Base-by-base conservation (phyloP, 23 red algal species). In the Gracilaria gracilis region DNA sequence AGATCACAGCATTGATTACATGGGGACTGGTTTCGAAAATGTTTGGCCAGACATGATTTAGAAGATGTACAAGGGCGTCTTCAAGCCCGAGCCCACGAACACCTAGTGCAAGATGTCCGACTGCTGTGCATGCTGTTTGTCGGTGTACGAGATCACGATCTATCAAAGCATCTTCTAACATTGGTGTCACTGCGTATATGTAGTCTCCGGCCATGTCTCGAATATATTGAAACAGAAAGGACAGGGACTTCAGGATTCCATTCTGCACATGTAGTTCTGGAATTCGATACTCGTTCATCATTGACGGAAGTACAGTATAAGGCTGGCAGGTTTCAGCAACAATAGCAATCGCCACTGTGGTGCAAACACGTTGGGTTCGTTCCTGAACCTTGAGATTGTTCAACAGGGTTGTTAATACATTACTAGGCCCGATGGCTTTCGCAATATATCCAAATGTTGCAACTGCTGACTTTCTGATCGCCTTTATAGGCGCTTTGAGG, bases 271-370 rank as follows among this genome's bases (percentile, higher is more conserved):
- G 87, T 72, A 96, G 62, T 29, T 96, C 97, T 0, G 94, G 90
- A 67, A 90, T 95, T 37, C 93, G 87, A 84, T 99, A 99, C 62
- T 95, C 97, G 72, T 99, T 88, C 91, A 99, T 91, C 87, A 99
- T 65, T 25, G 75, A 85, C 29, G 97, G 90, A 55, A 99, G 71
- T 28, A 99, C 91, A 0, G 96, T 92, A 33, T 93, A 93, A 6
- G 91, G 93, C 25, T 70, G 67, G 71, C 94, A 95, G 51, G 83
- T 90, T 53, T 93, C 90, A 29, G 94, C 94, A 2, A 95, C 97
- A 21, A 96, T 94, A 27, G 97, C 97, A 55, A 99, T 94, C 13
- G 97, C 97, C 17, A 99, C 97, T 5, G 97, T 95, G 4, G 97
- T 95, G 71, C 93, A 95, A 25, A 99, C 94, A 44, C 97, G 94